Base-by-base conservation (phyloP, 2,329 filamentous ascomycete species). In the Colletotrichum paranaense region DNA sequence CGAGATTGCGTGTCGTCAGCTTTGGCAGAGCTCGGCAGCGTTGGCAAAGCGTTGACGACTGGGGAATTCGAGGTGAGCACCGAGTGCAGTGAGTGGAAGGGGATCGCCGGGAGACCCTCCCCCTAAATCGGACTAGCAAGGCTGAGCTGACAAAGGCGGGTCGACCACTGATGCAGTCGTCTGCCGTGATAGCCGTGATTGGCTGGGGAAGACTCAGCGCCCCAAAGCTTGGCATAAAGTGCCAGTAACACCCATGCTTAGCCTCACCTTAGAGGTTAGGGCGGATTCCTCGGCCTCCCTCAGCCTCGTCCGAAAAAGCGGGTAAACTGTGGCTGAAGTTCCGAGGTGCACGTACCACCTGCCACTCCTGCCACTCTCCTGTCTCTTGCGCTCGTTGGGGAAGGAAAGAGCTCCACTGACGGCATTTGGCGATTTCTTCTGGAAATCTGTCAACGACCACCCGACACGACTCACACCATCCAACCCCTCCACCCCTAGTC, bases 401-500 rank as follows among this genome's bases (percentile, higher is more conserved):
- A n/a, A 12, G 6, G 46, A 49, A 56, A 32, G 46, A n/a, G 12
- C 60, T 70, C 70, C 67, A 70, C 67, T 70, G 60, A 62, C 55
- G 49, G 56, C 56, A 66, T 55, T 24, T 24, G 55, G 22, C 62
- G 55, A 42, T 71, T 73, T 64, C 59, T 73, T 73, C 46, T 71
- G 67, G 71, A 73, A 73, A 73, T 66, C 71, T 73, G 71, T 73
- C 71, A 73, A 71, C 71, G 71, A 62, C 67, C 49, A 70, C 42
- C 8, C 66, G 55, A 72, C 42, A 49, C 70, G 55, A 72, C 55
- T 49, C 55, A 55, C 52, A 67, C 62, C 66, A 56, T 56, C 30
- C 67, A 71, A 60, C 11, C 38, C 11, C 53, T 28, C 42, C 24
- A n/a, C 14, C 12, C 56, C 49, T 49, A 65, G 55, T 70, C 60